phyloP scores from a whole-genome alignment of 352 stramenopile genomes.

The Phytophthora colocasiae region DNA sequence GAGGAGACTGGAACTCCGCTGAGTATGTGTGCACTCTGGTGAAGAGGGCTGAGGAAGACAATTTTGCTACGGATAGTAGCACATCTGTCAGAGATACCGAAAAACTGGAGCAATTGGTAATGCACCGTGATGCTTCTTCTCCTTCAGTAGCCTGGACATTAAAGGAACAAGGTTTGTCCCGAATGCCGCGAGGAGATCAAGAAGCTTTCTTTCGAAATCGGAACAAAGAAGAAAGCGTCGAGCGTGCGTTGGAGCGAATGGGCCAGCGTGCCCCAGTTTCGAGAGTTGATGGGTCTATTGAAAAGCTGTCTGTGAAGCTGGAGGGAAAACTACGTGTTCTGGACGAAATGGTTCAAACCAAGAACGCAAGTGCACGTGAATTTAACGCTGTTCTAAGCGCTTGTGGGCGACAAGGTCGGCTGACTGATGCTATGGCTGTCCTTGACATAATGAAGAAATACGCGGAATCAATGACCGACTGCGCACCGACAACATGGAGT shows the following conservation, averaged over 20 bases:
- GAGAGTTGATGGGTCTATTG: constrained; percentile 10
- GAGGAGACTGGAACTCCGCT: constrained; percentile 47
- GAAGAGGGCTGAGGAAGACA: constrained; percentile 4
- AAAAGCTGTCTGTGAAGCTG: constrained; percentile 33
- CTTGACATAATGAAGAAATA: constrained; percentile 46
- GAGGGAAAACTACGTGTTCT: constrained; percentile 43
- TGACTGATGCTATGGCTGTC: constrained; percentile 42
- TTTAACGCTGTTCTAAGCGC: constrained; percentile 50
- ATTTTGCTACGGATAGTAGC: neutral
- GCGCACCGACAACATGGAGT: constrained; percentile 31
- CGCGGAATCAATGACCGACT: constrained; percentile 18
- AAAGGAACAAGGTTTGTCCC: constrained; percentile 28
- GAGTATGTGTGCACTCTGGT: constrained; percentile 22
- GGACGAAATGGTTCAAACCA: constrained; percentile 40
- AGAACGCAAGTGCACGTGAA: constrained; percentile 23
- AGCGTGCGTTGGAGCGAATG: constrained; percentile 28
- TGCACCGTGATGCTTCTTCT: constrained; percentile 24
- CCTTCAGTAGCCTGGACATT: constrained; percentile 31
- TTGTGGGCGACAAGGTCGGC: constrained; percentile 42
- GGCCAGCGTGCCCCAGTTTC: neutral
- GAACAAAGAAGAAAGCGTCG: constrained; percentile 33
- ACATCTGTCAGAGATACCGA: constrained; percentile 10
- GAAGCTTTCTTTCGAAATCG: constrained; percentile 25
- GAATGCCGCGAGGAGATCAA: constrained; percentile 20
- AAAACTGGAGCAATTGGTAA: constrained; percentile 24